Base-by-base conservation (phyloP, 2,329 filamentous ascomycete genomes). In the Aspergillus sp. region DNA sequence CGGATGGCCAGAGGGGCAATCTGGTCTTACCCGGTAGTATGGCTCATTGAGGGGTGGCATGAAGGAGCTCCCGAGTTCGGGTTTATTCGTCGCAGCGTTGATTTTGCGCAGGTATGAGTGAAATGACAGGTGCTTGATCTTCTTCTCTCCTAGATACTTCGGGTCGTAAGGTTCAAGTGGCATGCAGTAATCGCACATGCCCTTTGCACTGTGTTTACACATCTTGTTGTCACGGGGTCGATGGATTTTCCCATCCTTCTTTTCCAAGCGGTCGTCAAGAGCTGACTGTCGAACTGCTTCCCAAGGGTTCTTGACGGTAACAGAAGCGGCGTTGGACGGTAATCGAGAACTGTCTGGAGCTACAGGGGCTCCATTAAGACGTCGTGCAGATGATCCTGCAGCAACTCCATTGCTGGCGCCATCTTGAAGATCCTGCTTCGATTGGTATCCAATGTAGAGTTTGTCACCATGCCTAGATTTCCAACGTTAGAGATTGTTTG, bases 181-280 rank as follows among this genome's bases (percentile, higher is more conserved):
- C 86, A 96, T 96, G 79, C 95, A 99, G 77, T 97, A 96, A 77
- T 99, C 95, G 76, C 95, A 99, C 95, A 99, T 99, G 73, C 95
- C 95, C 77, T 96, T 98, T 52, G 90, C 88, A 1, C 93, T 93
- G 73, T 99, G 95, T 61, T 91, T 88, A 79, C 95, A 99, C 92
- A 99, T 95, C 72, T 90, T 90, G 58, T 78, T 73, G 72, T 96
- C 91, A 58, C 83, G 83, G 61, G 84, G 84, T 61, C 93, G 83
- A 19, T 86, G 79, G 52, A 97, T 96, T 79, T 96, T 99, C 64
- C 95, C 95, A 81, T 95, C 89, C 64, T 88, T 84, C 76, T 86
- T 91, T 75, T 99, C 95, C 70, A 99, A 79, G 56, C 84, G 81
- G 71, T 99, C 88, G 71, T 99, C 96, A 9, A 99, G 82, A 2